Evolutionary conservation across 1,284 basidiomycete species (phyloP), one percentile per base, ranked within the genome.

Genomic region (Rhodotorula sp.): DNA sequence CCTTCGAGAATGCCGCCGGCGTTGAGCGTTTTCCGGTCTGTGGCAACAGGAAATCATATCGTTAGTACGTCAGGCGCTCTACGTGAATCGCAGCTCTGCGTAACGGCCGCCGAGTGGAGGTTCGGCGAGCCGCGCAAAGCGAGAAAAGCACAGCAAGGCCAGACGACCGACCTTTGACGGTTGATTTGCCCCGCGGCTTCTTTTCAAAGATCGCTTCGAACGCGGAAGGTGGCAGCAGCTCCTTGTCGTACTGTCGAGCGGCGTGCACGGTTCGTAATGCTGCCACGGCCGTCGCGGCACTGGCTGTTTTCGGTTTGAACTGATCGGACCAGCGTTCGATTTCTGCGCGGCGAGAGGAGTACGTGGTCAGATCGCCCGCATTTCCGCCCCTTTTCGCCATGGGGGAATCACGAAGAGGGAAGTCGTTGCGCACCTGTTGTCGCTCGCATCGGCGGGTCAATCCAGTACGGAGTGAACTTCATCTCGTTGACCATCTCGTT

Each of bases 251-350:
- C 34, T 66, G 66, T 5, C 70, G 55, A 5, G 57, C 57, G 1
- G 31, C n/a, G 43, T 76, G 74, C 34, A 76, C 64, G 6, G 47
- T 38, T 16, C 68, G 52, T 19, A 76, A 45, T 1, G 61, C 61
- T 0, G 57, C 47, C 4, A 62, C 61, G 2, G 67, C 67, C 4
- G 63, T 61, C 4, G 60, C 74, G 1, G 67, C 67, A 2, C 58
- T 59, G 19, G 69, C 57, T 7, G 67, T 50, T 23, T 64, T 66
- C 0, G 66, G 63, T 56, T 76, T 76, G 66, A 72, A 76, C 2
- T 70, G 69, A 58, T 76, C 74, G 23, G 71, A 68, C 43, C 60
- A 76, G 15, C 70, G 62, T n/a, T 76, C 72, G 34, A 76, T 68
- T 48, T 73, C 74, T 76, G 54, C 2, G 5, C 8, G 3, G 23